Percentiles rank a stretch among this genome's conserved stretches.
These are phyloP conservation scores for Teunomyces kruisii DNA, from an alignment of 805 yeast species.

Conservation along the genomic window DNA sequence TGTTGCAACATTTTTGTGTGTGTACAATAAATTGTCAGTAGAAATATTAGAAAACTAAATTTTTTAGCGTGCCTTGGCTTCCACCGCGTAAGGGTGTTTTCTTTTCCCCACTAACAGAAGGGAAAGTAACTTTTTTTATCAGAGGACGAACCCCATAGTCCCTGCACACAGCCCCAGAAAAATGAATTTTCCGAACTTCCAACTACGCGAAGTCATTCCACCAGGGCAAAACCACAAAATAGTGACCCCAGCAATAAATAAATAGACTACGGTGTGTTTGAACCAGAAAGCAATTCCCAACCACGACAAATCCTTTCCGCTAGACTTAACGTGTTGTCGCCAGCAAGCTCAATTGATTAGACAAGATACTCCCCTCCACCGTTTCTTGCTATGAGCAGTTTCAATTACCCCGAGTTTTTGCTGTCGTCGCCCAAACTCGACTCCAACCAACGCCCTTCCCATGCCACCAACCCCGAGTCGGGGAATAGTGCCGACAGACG, in stretches of 20 bases:
- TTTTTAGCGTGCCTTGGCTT: too few species aligned
- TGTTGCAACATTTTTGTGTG: not conserved
- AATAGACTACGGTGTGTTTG: not conserved
- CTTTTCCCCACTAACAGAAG: not conserved
- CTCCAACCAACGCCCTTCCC: not conserved
- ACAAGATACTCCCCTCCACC: too few species aligned
- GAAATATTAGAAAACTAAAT: too few species aligned
- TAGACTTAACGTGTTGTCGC: not conserved
- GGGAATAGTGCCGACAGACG: not conserved
- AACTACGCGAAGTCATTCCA: constrained; percentile 3
- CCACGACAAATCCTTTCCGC: not conserved
- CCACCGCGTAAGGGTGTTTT: not conserved
- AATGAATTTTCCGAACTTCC: not conserved
- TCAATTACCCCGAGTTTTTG: constrained; percentile 38
- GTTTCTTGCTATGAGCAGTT: constrained; percentile 11
- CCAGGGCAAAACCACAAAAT: constrained; percentile 2
- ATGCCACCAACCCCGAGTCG: not conserved
- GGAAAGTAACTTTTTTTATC: too few species aligned
- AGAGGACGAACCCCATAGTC: not conserved
- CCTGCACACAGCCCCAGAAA: not conserved
- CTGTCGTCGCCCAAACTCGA: constrained; percentile 8
- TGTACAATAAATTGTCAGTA: too few species aligned
- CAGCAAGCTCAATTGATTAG: too few species aligned
- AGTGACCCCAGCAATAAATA: constrained; percentile 2
- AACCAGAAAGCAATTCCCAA: not conserved